A percentile compares a stretch with the other conserved stretches of the same genome.
Evolutionary conservation across 2,329 filamentous ascomycete species (phyloP).

Genomic region (Arthrinium phaeospermum): DNA sequence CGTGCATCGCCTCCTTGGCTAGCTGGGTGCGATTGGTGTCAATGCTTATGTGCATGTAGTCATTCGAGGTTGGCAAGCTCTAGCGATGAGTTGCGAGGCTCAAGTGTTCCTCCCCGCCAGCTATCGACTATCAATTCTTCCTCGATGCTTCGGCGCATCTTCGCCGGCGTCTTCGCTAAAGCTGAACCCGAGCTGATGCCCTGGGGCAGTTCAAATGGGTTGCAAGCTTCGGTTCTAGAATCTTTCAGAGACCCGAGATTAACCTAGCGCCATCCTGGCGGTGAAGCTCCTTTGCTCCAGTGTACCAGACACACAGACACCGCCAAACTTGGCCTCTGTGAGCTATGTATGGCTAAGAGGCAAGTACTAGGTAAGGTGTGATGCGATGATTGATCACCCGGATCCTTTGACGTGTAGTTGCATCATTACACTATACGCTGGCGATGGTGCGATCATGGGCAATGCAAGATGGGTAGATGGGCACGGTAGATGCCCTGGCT

Average conservation of each 20-base stretch:
- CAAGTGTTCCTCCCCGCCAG: background rate
- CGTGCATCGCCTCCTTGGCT: background rate
- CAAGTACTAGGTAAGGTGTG: background rate
- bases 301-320: conserved; percentile 4
- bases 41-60: background rate
- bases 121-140: background rate
- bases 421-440: background rate
- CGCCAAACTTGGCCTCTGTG: background rate
- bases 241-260: conserved; percentile 6
- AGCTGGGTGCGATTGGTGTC: background rate
- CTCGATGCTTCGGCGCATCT: background rate
- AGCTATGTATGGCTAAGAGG: background rate
- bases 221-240: conserved; percentile 12
- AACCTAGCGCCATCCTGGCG: conserved; percentile 12
- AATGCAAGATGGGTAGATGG: conserved; percentile 9
- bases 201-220: background rate
- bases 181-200: conserved; percentile 8
- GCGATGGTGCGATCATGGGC: background rate
- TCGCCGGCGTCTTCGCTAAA: background rate
- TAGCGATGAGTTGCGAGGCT: background rate
- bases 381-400: conserved; percentile 2
- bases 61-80: background rate
- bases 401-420: background rate
- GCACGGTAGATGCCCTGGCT: conserved; percentile 1
- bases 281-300: conserved; percentile 3